Evolutionary conservation across 345 rosid species (phyloP).

Genomic region (Isatis tinctoria): DNA sequence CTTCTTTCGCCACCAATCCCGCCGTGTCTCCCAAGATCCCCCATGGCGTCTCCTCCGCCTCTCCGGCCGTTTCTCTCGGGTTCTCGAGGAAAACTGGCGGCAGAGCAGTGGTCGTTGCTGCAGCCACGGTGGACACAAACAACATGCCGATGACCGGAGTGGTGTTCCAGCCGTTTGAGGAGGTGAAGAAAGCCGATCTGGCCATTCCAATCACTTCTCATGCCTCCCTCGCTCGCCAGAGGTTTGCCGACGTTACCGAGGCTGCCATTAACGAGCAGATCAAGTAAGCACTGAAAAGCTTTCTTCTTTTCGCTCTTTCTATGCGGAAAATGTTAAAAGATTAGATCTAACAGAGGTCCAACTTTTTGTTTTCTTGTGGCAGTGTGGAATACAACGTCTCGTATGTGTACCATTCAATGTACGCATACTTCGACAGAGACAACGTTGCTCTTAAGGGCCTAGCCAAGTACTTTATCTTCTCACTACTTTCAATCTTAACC

Average conservation of each 20-base stretch:
- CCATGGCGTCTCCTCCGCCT: slow-evolving; percentile 3
- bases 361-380: background rate
- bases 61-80: background rate
- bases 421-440: slow-evolving; percentile 84
- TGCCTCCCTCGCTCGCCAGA: slow-evolving; percentile 70
- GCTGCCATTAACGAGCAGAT: slow-evolving; percentile 79
- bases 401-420: slow-evolving; percentile 78
- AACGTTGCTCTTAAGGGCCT: slow-evolving; percentile 64
- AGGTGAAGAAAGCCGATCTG: slow-evolving; percentile 58
- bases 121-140: slow-evolving; percentile 27
- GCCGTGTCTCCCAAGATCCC: background rate
- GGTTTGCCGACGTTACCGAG: slow-evolving; percentile 44
- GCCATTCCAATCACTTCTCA: slow-evolving; percentile 48
- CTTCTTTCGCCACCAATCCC: slow-evolving; percentile 14
- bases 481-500: background rate
- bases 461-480: slow-evolving; percentile 51
- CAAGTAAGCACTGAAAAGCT: slow-evolving; percentile 41
- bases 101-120: slow-evolving; percentile 25
- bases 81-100: slow-evolving; percentile 10
- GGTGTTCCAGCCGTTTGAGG: slow-evolving; percentile 71
- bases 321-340: background rate
- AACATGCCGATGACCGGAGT: slow-evolving; percentile 49
- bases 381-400: slow-evolving; percentile 88
- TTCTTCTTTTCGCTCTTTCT: background rate
- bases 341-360: background rate